Percentiles rank a stretch among this genome's conserved stretches.
phyloP scores from a whole-genome alignment of 2,329 filamentous ascomycete species.

The Pyrenophora graminea region DNA sequence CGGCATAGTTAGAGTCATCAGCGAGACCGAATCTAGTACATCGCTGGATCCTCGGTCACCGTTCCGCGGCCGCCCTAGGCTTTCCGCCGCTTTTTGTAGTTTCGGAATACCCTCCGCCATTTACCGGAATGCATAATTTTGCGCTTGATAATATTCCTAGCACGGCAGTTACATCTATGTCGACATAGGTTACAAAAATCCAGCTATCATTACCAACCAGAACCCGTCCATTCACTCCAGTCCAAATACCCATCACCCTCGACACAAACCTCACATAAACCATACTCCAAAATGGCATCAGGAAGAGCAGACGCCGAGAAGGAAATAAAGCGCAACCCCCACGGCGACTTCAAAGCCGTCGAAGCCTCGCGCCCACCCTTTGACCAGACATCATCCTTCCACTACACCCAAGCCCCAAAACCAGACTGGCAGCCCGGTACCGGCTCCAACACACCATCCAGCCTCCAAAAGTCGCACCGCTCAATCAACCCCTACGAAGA shows the following conservation, averaged over 20 bases:
- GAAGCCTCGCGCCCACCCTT: constrained; percentile 69
- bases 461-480: constrained; percentile 64
- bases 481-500: constrained; percentile 79
- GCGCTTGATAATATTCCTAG: constrained; percentile 8
- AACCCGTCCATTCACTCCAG: too few relatives aligned
- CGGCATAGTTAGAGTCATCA: too few relatives aligned
- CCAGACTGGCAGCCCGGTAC: constrained; percentile 69
- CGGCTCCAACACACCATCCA: constrained; percentile 64
- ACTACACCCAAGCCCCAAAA: constrained; percentile 65
- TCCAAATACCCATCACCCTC: too few relatives aligned
- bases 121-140: constrained; percentile 5
- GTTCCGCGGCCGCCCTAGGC: constrained; percentile 13
- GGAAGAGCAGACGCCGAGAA: constrained; percentile 53
- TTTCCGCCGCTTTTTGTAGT: not conserved
- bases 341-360: constrained; percentile 75
- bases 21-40: not conserved
- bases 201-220: too few relatives aligned
- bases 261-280: not conserved
- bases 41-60: not conserved
- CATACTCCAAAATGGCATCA: constrained; percentile 18
- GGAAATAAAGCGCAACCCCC: constrained; percentile 64
- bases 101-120: constrained; percentile 27
- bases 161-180: not conserved
- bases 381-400: constrained; percentile 55
- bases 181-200: not conserved